A percentile compares a stretch with the other conserved stretches of the same genome.
Evolutionary conservation across 1,139 yeast species (phyloP).

Genomic region (Yamadazyma buinensis): DNA sequence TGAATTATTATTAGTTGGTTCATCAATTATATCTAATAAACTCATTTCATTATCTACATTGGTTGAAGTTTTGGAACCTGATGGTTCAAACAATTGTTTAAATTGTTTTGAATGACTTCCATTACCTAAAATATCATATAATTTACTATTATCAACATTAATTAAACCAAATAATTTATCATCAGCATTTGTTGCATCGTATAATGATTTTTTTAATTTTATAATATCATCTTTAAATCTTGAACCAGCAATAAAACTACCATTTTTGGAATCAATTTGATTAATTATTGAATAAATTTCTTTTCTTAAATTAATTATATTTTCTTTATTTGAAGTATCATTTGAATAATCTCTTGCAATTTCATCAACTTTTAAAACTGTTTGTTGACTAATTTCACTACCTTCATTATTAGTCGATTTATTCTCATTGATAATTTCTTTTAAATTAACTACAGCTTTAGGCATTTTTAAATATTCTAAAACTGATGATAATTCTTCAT

Average conservation of each 20-base stretch:
- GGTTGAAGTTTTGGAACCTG: conserved; percentile 8
- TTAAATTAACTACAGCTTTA: conserved; percentile 54
- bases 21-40: conserved; percentile 49
- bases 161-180: conserved; percentile 44
- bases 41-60: conserved; percentile 32
- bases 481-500: conserved; percentile 74
- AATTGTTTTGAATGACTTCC: conserved; percentile 34
- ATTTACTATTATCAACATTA: conserved; percentile 20
- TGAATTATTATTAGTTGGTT: conserved; percentile 26
- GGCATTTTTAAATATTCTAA: conserved; percentile 81
- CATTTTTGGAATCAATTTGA: conserved; percentile 29
- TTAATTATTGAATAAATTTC: conserved; percentile 38
- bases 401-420: conserved; percentile 4
- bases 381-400: conserved; percentile 4
- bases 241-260: not conserved
- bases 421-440: conserved; percentile 26
- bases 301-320: conserved; percentile 28
- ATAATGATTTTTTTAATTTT: conserved; percentile 58
- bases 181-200: conserved; percentile 70
- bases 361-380: conserved; percentile 25
- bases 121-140: conserved; percentile 28
- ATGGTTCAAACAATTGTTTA: conserved; percentile 23
- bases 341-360: conserved; percentile 19
- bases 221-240: conserved; percentile 47
- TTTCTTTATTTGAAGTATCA: conserved; percentile 23